Percentiles rank a stretch among this genome's conserved stretches.
phyloP scores from a whole-genome alignment of 768 basidiomycete species.

The Suillus alpinus region DNA sequence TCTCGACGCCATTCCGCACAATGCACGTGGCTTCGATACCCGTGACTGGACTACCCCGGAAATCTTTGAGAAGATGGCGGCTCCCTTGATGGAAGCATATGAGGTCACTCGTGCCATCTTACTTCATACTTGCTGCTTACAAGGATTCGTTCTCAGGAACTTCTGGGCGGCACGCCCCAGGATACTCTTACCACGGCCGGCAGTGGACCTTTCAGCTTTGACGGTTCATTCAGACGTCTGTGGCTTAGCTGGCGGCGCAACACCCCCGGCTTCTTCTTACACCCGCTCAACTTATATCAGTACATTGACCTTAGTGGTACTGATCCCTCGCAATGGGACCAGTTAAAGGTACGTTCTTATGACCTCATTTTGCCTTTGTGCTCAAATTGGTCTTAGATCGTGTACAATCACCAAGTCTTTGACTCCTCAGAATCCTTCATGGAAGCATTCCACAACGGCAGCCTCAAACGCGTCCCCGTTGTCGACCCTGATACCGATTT shows the following conservation, averaged over 20 bases:
- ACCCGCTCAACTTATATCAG: slow-evolving; percentile 52
- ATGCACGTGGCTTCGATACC: slow-evolving; percentile 41
- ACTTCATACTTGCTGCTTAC: background rate
- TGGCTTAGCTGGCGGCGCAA: slow-evolving; percentile 54
- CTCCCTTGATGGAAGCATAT: slow-evolving; percentile 39
- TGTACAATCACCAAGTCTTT: slow-evolving; percentile 63
- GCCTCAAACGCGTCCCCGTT: slow-evolving; percentile 41
- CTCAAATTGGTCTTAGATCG: slow-evolving; percentile 33
- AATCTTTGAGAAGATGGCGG: slow-evolving; percentile 32
- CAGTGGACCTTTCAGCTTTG: slow-evolving; percentile 54
- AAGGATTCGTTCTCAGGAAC: slow-evolving; percentile 33
- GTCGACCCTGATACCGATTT: slow-evolving; percentile 31
- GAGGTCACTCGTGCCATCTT: slow-evolving; percentile 29
- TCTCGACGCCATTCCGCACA: slow-evolving; percentile 49
- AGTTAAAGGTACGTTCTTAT: slow-evolving; percentile 40
- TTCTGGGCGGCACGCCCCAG: slow-evolving; percentile 47
- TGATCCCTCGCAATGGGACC: slow-evolving; percentile 48
- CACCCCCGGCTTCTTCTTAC: slow-evolving; percentile 49
- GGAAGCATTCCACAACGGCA: slow-evolving; percentile 51
- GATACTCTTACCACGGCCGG: slow-evolving; percentile 49
- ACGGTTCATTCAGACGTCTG: slow-evolving; percentile 54
- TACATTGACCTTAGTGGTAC: slow-evolving; percentile 58
- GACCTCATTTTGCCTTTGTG: background rate
- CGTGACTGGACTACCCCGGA: slow-evolving; percentile 20
- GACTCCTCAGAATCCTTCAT: slow-evolving; percentile 45